Conservation (phyloP, 345 rosid genomes). For the Capsella bursapastoris region DNA sequence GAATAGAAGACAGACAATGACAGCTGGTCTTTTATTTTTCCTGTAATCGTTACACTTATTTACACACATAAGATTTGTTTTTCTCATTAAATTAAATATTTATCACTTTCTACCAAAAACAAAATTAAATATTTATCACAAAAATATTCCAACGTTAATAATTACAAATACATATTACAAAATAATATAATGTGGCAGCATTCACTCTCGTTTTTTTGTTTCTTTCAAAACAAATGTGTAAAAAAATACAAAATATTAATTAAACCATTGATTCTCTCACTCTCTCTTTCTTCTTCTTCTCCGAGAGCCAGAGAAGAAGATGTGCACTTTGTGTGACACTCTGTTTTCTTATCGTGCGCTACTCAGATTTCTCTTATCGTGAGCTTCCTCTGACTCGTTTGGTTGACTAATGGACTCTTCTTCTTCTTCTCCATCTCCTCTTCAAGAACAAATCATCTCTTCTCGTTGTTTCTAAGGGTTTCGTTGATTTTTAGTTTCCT, state of each 20-base stretch:
- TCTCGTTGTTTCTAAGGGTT: constrained; percentile 4
- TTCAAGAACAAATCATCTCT: neutral
- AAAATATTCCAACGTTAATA: constrained; percentile 28
- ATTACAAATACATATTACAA: constrained; percentile 30
- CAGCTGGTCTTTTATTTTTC: constrained; percentile 38
- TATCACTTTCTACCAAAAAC: too few species aligned
- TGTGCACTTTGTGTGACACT: constrained; percentile 11
- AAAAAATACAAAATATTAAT: neutral
- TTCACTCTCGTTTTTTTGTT: constrained; percentile 11
- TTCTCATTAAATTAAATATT: neutral
- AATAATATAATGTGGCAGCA: neutral
- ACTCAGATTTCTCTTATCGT: too few species aligned
- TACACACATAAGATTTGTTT: constrained; percentile 22
- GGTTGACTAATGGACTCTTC: constrained; percentile 30
- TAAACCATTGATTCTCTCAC: constrained; percentile 19
- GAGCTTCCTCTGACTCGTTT: constrained; percentile 17
- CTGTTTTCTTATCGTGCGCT: constrained; percentile 26
- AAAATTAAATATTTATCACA: neutral
- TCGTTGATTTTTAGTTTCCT: constrained; percentile 13
- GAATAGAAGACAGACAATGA: constrained; percentile 38
- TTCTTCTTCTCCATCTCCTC: neutral
- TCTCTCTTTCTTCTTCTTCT: constrained; percentile 10
- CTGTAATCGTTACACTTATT: neutral
- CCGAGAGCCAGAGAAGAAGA: constrained; percentile 37
- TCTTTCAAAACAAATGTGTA: too few species aligned